Evolutionary conservation across 306 rosid species (phyloP).

Genomic region (Vigna unguiculata): DNA sequence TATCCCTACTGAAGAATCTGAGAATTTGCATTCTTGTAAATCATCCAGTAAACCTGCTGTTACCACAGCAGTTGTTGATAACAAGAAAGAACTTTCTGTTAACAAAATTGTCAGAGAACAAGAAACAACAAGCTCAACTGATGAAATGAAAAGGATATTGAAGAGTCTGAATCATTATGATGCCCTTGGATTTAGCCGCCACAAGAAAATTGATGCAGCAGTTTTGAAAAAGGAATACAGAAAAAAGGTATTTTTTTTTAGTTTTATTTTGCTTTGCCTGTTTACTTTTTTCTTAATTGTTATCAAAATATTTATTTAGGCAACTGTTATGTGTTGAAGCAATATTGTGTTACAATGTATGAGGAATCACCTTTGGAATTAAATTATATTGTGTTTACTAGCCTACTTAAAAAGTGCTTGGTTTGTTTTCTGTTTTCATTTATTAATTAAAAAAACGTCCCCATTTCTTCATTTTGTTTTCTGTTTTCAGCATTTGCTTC

Average conservation of each 20-base stretch:
- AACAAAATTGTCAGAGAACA: conserved; percentile 65
- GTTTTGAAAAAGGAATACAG: conserved; percentile 83
- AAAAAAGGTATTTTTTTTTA: conserved; percentile 63
- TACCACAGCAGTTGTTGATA: conserved; percentile 60
- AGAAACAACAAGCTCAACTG: conserved; percentile 59
- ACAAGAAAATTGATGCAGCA: conserved; percentile 75
- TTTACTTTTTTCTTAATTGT: conserved; percentile 5
- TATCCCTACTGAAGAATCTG: conserved; percentile 70
- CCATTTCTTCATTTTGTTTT: conserved; percentile 14
- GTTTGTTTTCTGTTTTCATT: conserved; percentile 11
- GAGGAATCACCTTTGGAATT: conserved; percentile 23
- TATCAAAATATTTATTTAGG: conserved; percentile 12
- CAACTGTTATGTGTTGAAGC: conserved; percentile 4
- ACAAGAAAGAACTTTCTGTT: conserved; percentile 60
- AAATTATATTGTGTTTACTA: conserved; percentile 9
- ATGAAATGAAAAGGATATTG: conserved; percentile 87
- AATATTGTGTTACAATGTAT: background rate
- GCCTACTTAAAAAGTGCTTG: background rate
- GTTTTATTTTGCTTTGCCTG: conserved; percentile 18
- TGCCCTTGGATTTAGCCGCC: conserved; percentile 81
- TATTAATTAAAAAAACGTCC: background rate
- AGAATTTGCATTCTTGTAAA: conserved; percentile 76
- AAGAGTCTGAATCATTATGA: conserved; percentile 81
- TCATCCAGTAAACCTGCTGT: conserved; percentile 68
- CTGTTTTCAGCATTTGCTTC: conserved; percentile 11